phyloP scores from a whole-genome alignment of 164 flowering plant genomes.

The Tinospora cordifolia region DNA sequence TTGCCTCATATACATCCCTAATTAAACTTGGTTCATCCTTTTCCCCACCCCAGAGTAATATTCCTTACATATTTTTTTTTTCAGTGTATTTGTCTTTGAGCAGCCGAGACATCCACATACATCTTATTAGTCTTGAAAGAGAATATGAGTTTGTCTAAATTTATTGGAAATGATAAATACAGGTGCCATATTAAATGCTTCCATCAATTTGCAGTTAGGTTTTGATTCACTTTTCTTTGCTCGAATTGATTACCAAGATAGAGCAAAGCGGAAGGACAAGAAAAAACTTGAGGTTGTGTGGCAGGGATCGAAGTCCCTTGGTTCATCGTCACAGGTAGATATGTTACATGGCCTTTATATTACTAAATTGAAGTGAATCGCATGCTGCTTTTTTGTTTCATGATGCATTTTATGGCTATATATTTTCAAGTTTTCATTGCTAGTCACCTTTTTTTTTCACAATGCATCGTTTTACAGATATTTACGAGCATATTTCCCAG shows the following conservation, averaged over 20 bases:
- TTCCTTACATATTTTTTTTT: too few species aligned
- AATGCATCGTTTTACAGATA: conserved; percentile 29
- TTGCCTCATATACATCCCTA: too few species aligned
- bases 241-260: conserved; percentile 89
- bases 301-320: conserved; percentile 74
- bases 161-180: too few species aligned
- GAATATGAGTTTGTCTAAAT: background rate
- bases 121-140: too few species aligned
- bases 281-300: conserved; percentile 85
- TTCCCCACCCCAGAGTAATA: too few species aligned
- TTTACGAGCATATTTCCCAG: conserved; percentile 53
- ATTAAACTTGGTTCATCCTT: too few species aligned
- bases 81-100: too few species aligned
- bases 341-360: background rate
- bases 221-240: conserved; percentile 83
- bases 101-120: too few species aligned
- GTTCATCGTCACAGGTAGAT: conserved; percentile 42
- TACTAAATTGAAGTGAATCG: too few species aligned
- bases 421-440: background rate
- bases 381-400: background rate
- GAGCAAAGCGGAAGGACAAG: conserved; percentile 57
- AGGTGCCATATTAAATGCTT: background rate
- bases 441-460: background rate
- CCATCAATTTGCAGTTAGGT: conserved; percentile 47
- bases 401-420: background rate